Evolutionary conservation across 2,329 filamentous ascomycete species (phyloP), one percentile per base, ranked within the genome.

Genomic region (Daldinia sp.): DNA sequence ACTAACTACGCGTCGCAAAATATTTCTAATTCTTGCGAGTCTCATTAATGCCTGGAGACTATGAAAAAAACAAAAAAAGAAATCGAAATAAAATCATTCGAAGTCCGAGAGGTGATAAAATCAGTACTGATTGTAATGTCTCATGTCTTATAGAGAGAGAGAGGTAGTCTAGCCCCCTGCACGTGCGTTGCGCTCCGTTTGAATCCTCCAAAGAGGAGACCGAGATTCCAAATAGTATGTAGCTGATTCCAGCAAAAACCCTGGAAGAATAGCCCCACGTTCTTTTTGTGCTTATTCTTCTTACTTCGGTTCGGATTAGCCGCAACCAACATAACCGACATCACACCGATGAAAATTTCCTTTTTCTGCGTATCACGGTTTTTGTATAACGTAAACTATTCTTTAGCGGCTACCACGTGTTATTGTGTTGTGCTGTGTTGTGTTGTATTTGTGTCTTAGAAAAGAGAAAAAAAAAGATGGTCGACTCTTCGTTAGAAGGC

Each of bases 201-300:
- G 15, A 23, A 41, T 30, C 6, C 20, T 56, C 13, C 39, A 35
- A 69, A 66, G 68, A 69, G 65, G 68, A 68, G 61, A 61, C 33
- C 28, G 39, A 55, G 68, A 70, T 70, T 68, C 68, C 68, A 70
- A 70, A 68, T 70, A 35, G 20, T 23, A 23, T 23, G 20, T 23
- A 35, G 33, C 33, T 35, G 33, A 35, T 35, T 35, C 33, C 33
- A 35, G 33, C 7, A 35, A 35, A 59, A 59, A 46, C 55, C 51
- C 53, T 44, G 51, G 54, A 51, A 37, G 12, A 20, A 37, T n/a
- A 20, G 59, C 67, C 63, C 67, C 63, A 67, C 67, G 63, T 51
- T 23, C 20, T 20, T 18, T 50, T 28, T 23, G 23, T 48, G 46
- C 46, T 51, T 51, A 51, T 13, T 15, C 4, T 26, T 13, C 26